Base-by-base conservation (phyloP, 768 basidiomycete species). In the Xerocomus potaroensis region DNA sequence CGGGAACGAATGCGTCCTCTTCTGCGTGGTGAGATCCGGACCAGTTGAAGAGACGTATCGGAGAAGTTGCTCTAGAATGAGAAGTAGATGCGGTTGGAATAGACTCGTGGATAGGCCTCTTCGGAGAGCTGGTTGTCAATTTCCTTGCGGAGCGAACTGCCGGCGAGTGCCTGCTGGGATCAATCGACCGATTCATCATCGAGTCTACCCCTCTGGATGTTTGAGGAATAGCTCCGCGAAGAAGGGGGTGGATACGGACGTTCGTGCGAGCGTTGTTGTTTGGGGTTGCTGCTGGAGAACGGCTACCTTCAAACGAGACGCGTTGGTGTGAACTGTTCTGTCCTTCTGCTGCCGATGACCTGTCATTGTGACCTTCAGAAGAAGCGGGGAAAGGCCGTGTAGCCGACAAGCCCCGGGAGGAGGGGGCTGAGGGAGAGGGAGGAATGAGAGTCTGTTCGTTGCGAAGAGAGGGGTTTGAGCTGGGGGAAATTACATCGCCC, bases 31-130 rank as follows among this genome's bases (percentile, higher is more conserved):
- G 75, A 11, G 83, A 71, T 9, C 72, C 70, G 1, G 76, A 69
- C 71, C 76, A 78, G 12, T 75, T 71, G 14, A 86, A 69, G 15
- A 81, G 67, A 9, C 82, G 77, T 0, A 85, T 65, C 1, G 86
- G 84, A 1, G 84, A 86, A 0, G 68, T 62, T 3, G 70, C 62
- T 30, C 75, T 71, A 10, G 73, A 73, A 35, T 65, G 72, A 8
- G 71, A 60, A 1, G 59, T 57, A 2, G 72, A 70, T 4, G 55
- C 46, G 16, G 58, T 34, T 10, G 45, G 49, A 14, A 67, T 60
- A 0, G 69, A 63, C 19, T 64, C 65, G 4, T 50, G 43, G n/a
- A 54, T 57, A 8, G 36, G 57, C 45, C 57, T 61, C 48, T 49
- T 58, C 19, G 53, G 46, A 3, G 64, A 42, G 19, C 27, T 41